These are phyloP conservation scores for Aspergillus quadricinctus DNA, from an alignment of 2,329 filamentous ascomycete species.

Conservation along the genomic window DNA sequence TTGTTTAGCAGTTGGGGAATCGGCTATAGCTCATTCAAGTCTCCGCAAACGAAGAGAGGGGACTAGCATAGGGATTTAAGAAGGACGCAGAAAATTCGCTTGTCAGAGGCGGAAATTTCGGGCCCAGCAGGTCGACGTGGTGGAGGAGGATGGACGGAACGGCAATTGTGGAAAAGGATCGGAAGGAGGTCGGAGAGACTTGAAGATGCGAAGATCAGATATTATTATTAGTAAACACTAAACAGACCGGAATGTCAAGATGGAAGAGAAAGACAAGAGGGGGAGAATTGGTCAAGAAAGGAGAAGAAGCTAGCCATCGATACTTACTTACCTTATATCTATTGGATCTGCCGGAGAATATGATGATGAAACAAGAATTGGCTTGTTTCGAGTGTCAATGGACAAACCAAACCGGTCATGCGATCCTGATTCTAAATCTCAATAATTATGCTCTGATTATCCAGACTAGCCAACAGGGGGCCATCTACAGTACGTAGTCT, in stretches of 20 bases:
- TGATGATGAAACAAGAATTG: background rate
- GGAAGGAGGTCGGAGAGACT: background rate
- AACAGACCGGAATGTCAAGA: slow-evolving; percentile 1
- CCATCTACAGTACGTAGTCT: background rate
- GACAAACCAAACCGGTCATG: background rate
- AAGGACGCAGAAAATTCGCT: background rate
- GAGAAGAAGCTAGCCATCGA: slow-evolving; percentile 6
- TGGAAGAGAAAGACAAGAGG: slow-evolving; percentile 16
- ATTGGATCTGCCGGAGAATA: background rate
- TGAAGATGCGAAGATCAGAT: background rate
- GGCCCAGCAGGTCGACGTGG: background rate
- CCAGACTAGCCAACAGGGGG: background rate
- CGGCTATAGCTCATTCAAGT: background rate
- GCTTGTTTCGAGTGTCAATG: too few species aligned
- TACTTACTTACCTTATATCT: background rate
- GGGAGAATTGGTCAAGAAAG: background rate
- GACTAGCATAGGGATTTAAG: background rate
- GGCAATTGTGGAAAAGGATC: slow-evolving; percentile 1
- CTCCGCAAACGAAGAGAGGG: background rate
- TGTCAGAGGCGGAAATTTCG: background rate
- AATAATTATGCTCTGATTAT: background rate
- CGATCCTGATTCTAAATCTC: background rate
- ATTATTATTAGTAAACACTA: background rate
- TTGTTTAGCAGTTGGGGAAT: background rate
- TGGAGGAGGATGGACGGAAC: background rate